Conservation (phyloP, 78 protist species). For the Pelomyxa schiedti region DNA sequence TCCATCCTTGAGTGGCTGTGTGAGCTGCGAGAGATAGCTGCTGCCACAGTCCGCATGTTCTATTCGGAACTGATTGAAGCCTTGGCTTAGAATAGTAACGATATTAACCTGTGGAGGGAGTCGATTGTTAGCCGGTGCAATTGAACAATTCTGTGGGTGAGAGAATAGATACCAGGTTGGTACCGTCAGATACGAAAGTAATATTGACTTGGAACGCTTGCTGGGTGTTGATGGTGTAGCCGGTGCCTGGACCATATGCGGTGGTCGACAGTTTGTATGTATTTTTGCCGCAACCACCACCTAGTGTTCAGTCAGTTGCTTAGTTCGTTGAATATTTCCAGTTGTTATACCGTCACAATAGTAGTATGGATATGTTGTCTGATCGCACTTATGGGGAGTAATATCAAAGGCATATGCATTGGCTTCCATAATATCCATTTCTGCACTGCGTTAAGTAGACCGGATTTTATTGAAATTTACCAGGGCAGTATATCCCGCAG, state of each 20-base stretch:
- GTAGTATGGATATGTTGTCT: not conserved
- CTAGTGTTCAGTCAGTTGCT: too few species aligned
- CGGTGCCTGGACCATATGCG: not conserved
- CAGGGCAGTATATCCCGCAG: not conserved
- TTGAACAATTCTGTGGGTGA: not conserved
- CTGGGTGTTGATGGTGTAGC: not conserved
- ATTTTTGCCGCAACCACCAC: not conserved
- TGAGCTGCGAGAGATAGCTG: not conserved
- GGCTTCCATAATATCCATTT: not conserved
- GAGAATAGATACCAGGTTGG: not conserved
- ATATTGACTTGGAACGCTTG: not conserved
- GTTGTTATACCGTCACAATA: not conserved
- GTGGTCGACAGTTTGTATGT: not conserved
- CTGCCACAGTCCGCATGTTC: not conserved
- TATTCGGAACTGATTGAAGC: not conserved
- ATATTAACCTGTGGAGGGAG: not conserved
- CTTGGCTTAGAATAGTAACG: not conserved
- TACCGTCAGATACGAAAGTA: not conserved
- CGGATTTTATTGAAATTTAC: too few species aligned
- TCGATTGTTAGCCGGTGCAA: not conserved
- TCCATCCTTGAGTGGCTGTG: not conserved
- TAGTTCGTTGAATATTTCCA: too few species aligned
- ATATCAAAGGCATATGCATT: not conserved
- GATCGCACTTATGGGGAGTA: not conserved
- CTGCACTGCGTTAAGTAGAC: too few species aligned